Evolutionary conservation across 192 early-diverging fungal species (phyloP).

Genomic region (Mortierella hygrophila): DNA sequence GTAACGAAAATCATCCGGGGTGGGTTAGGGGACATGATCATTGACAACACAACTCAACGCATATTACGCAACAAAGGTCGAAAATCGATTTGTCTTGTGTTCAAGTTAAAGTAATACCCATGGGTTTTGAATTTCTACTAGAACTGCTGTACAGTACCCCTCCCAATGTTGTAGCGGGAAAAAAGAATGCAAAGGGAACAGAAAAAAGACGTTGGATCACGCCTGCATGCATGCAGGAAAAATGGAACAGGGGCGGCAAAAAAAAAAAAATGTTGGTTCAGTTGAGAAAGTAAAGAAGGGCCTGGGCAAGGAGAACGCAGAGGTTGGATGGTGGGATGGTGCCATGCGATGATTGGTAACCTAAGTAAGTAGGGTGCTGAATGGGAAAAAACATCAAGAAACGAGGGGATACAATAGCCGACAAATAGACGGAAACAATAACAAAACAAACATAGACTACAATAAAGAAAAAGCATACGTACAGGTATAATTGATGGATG

Average conservation of each 20-base stretch:
- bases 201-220: no score
- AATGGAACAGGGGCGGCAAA: neutral
- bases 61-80: no score
- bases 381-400: neutral
- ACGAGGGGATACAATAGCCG: neutral
- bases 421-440: neutral
- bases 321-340: neutral
- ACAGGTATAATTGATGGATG: neutral
- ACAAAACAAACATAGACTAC: neutral
- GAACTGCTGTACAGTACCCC: no score
- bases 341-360: conserved; percentile 36
- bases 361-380: neutral
- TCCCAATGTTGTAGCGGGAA: no score
- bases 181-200: no score
- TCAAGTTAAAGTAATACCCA: no score
- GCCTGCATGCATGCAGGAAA: neutral
- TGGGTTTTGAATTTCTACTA: no score
- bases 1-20: no score
- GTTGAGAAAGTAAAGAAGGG: neutral
- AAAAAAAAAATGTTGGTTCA: neutral
- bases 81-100: no score
- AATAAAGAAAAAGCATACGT: neutral
- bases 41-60: no score
- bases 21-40: no score
- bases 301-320: neutral